Evolutionary conservation across 2,329 filamentous ascomycete species (phyloP).

Genomic region (Cladosporium oxysporum): DNA sequence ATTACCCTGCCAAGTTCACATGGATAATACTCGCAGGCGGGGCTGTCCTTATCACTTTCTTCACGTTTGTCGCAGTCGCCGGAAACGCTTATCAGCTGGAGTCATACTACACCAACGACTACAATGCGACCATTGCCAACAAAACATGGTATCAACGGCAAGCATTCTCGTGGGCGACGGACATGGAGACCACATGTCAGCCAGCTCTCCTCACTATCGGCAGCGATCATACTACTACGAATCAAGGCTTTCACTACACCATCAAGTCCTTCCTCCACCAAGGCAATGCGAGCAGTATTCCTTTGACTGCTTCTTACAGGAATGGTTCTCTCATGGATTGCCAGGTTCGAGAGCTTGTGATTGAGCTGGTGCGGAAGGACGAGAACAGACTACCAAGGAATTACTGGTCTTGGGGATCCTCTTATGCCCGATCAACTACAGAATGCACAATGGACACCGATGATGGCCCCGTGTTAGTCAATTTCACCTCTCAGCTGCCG

Average conservation of each 20-base stretch:
- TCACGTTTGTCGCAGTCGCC: conserved; percentile 7
- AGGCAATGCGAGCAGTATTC: not conserved
- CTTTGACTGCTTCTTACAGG: conserved; percentile 1
- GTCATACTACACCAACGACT: conserved; percentile 2
- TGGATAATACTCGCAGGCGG: conserved; percentile 5
- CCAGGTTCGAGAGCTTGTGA: not conserved
- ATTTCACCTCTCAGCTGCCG: not conserved
- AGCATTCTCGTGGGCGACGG: conserved; percentile 6
- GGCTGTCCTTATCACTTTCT: not conserved
- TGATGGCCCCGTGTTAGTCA: not conserved
- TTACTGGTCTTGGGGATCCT: conserved; percentile 2
- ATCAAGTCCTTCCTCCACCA: not conserved
- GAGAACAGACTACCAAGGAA: not conserved
- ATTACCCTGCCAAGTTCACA: not conserved
- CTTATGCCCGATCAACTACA: not conserved
- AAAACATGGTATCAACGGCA: conserved; percentile 3
- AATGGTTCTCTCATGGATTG: conserved; percentile 3
- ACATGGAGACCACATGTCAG: conserved; percentile 9
- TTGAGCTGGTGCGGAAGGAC: not conserved
- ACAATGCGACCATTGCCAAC: conserved; percentile 1
- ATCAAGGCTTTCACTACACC: conserved; percentile 6
- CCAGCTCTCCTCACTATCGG: conserved; percentile 3
- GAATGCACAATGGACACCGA: conserved; percentile 3
- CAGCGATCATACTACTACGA: not conserved
- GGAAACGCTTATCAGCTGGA: conserved; percentile 10